Conservation (phyloP, 129 eudicot species). For the Ambrosia artemisiifolia region DNA sequence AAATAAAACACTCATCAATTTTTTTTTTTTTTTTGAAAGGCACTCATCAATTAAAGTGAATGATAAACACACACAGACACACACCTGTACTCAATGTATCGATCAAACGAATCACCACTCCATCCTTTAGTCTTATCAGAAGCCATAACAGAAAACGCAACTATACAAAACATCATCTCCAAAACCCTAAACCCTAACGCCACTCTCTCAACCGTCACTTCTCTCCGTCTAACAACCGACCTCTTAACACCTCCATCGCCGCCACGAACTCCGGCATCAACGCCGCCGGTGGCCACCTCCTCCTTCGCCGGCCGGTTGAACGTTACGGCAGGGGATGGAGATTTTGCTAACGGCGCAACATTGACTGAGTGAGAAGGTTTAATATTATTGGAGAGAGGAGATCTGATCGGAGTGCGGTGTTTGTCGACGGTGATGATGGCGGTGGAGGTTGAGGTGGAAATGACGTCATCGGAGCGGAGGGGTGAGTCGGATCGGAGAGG, state of each 20-base stretch:
- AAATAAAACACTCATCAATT: background rate
- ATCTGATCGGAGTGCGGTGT: conserved; percentile 44
- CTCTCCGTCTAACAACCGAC: conserved; percentile 38
- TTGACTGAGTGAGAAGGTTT: conserved; percentile 30
- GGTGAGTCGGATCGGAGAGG: conserved; percentile 71
- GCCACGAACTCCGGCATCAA: conserved; percentile 16
- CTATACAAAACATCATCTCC: conserved; percentile 51
- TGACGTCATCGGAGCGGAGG: conserved; percentile 49
- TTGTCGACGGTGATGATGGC: conserved; percentile 40
- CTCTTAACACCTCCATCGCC: conserved; percentile 34
- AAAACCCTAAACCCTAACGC: conserved; percentile 67
- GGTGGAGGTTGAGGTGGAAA: conserved; percentile 29
- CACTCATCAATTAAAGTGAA: background rate
- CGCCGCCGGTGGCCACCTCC: conserved; percentile 32
- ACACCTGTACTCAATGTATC: conserved; percentile 87
- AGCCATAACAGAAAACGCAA: conserved; percentile 87
- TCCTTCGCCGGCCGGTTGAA: conserved; percentile 39
- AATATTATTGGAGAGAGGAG: conserved; percentile 46
- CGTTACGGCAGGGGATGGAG: conserved; percentile 27
- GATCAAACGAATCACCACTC: conserved; percentile 96
- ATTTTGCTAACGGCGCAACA: conserved; percentile 26
- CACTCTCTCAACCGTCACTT: conserved; percentile 35
- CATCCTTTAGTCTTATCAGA: conserved; percentile 91
- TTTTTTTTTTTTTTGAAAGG: too few species aligned
- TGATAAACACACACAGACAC: background rate